Conservation (phyloP, 805 yeast species). For the Suhomyces pyralidae region DNA sequence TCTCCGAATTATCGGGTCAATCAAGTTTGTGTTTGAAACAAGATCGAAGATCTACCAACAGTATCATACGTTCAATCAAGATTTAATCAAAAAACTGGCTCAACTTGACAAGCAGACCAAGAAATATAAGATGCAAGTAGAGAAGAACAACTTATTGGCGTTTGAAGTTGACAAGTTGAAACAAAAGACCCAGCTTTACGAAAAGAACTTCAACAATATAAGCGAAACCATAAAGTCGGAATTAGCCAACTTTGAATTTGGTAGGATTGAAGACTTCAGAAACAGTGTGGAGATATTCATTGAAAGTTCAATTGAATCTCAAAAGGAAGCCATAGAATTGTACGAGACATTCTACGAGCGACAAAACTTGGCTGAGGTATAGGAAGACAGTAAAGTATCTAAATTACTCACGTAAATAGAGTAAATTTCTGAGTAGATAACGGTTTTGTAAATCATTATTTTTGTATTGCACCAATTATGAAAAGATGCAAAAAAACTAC, state of each 20-base stretch:
- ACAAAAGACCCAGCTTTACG: slow-evolving; percentile 50
- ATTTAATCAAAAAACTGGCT: slow-evolving; percentile 45
- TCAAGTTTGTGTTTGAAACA: slow-evolving; percentile 69
- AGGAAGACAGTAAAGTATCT: background rate
- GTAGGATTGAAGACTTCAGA: slow-evolving; percentile 78
- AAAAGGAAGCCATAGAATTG: slow-evolving; percentile 84
- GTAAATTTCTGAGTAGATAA: background rate
- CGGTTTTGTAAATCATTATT: no score
- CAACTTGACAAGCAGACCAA: slow-evolving; percentile 42
- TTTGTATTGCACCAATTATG: background rate
- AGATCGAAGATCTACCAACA: slow-evolving; percentile 55
- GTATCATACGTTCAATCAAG: slow-evolving; percentile 42
- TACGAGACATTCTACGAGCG: slow-evolving; percentile 84
- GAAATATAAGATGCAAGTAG: slow-evolving; percentile 52
- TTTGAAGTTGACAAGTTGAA: slow-evolving; percentile 59
- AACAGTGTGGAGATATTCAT: slow-evolving; percentile 85
- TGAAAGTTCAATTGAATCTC: slow-evolving; percentile 88
- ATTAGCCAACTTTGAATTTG: slow-evolving; percentile 64
- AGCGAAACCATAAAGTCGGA: slow-evolving; percentile 67
- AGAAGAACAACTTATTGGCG: slow-evolving; percentile 55
- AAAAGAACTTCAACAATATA: slow-evolving; percentile 59
- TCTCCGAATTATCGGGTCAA: slow-evolving; percentile 69
- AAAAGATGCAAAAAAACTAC: background rate
- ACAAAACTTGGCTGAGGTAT: slow-evolving; percentile 20
- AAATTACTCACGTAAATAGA: background rate